These are phyloP conservation scores for Irpex sp. DNA, from an alignment of 1,284 basidiomycete species.

Conservation along the genomic window DNA sequence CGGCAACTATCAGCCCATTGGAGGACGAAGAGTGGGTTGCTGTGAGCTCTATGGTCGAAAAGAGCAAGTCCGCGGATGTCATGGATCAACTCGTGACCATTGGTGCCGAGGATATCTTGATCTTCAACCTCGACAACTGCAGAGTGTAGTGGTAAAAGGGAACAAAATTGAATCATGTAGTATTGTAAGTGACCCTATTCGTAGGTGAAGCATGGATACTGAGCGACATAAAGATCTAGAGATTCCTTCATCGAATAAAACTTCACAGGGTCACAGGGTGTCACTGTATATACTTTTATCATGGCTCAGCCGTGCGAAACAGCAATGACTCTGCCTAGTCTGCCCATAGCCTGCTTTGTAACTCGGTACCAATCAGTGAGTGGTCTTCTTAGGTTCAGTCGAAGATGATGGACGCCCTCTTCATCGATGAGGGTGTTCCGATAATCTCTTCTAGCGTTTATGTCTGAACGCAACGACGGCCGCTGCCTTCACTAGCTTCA, in stretches of 20 bases:
- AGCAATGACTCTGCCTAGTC: too few relatives aligned
- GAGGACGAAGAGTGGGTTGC: constrained; percentile 88
- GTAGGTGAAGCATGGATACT: background rate
- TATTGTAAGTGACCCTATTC: background rate
- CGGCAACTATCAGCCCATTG: constrained; percentile 86
- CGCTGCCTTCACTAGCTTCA: background rate
- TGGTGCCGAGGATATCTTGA: constrained; percentile 89
- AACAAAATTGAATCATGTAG: background rate
- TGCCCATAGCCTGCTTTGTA: too few relatives aligned
- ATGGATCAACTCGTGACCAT: constrained; percentile 87
- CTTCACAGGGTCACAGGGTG: background rate
- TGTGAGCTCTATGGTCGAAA: constrained; percentile 91
- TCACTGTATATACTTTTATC: background rate
- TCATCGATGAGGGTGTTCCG: background rate
- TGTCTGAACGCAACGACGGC: background rate
- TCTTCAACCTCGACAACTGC: constrained; percentile 92
- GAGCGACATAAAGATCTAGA: background rate
- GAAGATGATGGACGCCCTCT: background rate
- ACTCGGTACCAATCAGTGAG: too few relatives aligned
- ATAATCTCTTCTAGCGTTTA: background rate
- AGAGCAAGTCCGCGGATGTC: constrained; percentile 76
- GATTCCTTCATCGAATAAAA: background rate
- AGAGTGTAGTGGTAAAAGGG: constrained; percentile 57
- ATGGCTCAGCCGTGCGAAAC: too few relatives aligned
- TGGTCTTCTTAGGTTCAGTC: background rate